phyloP scores from a whole-genome alignment of 208 protist species.

The Leishmania arabica region DNA sequence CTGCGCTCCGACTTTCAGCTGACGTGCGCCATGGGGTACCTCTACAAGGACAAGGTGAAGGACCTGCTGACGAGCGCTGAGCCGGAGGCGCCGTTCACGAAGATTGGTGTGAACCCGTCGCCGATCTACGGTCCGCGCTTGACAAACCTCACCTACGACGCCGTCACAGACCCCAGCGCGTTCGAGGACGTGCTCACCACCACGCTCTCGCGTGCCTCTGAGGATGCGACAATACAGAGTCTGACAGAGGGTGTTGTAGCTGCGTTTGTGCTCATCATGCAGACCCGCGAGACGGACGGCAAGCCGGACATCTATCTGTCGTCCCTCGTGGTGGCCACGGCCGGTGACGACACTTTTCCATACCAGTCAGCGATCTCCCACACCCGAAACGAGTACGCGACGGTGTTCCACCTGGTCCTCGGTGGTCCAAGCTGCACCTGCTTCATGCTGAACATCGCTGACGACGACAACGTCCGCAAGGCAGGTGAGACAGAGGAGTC shows the following conservation, averaged over 20 bases:
- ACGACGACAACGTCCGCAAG: conserved; percentile 41
- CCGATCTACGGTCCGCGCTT: conserved; percentile 80
- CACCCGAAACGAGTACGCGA: conserved; percentile 52
- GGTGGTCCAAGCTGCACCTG: conserved; percentile 67
- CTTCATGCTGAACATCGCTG: conserved; percentile 72
- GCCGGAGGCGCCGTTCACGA: conserved; percentile 43
- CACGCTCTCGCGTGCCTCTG: conserved; percentile 40
- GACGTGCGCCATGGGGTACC: conserved; percentile 64
- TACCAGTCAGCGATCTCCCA: conserved; percentile 55
- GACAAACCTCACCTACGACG: conserved; percentile 54
- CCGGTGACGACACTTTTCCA: conserved; percentile 52
- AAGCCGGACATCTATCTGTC: conserved; percentile 74
- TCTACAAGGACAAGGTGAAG: conserved; percentile 70
- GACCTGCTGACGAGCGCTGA: conserved; percentile 52
- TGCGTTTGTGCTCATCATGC: conserved; percentile 60
- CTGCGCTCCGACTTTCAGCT: conserved; percentile 45
- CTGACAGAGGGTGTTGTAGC: conserved; percentile 52
- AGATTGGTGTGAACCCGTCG: conserved; percentile 63
- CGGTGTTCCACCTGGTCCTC: conserved; percentile 74
- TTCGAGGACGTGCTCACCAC: conserved; percentile 65
- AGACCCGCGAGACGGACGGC: conserved; percentile 50
- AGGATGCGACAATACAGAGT: conserved; percentile 47
- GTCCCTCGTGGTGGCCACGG: conserved; percentile 62
- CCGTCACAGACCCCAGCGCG: conserved; percentile 34
- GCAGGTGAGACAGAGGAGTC: conserved; percentile 34